Conservation (phyloP, 2,329 filamentous ascomycete species). For the Fusarium cyanostomum region DNA sequence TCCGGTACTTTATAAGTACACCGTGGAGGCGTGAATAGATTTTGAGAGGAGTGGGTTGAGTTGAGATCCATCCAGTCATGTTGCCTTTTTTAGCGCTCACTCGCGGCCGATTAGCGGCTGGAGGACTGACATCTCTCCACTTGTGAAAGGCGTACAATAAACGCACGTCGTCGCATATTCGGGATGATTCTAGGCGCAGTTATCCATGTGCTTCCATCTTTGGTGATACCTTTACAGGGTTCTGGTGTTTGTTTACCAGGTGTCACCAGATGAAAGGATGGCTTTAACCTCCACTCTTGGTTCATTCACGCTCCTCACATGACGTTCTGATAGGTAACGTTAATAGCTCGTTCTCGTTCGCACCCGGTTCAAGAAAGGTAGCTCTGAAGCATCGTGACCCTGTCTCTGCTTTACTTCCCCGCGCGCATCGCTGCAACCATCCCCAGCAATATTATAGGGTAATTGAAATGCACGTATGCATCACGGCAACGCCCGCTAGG, state of each 20-base stretch:
- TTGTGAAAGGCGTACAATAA: background rate
- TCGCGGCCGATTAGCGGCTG: background rate
- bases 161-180: background rate
- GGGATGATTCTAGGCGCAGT: background rate
- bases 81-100: slow-evolving; percentile 2
- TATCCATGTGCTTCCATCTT: too few relatives aligned
- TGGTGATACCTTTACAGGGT: too few relatives aligned
- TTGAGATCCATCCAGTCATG: too few relatives aligned
- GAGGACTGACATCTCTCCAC: background rate
- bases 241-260: too few relatives aligned
- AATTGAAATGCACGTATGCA: slow-evolving; percentile 7
- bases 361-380: background rate
- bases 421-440: background rate
- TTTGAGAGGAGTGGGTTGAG: background rate
- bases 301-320: background rate
- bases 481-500: background rate
- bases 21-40: background rate
- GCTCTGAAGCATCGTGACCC: background rate
- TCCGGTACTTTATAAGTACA: background rate
- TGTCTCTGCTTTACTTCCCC: background rate
- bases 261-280: background rate
- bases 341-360: background rate
- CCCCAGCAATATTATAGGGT: slow-evolving; percentile 3
- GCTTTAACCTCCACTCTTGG: background rate
- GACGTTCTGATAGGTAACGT: background rate